Evolutionary conservation across 371 early-diverging fungal genomes (phyloP).

Genomic region (Blakeslea trispora): DNA sequence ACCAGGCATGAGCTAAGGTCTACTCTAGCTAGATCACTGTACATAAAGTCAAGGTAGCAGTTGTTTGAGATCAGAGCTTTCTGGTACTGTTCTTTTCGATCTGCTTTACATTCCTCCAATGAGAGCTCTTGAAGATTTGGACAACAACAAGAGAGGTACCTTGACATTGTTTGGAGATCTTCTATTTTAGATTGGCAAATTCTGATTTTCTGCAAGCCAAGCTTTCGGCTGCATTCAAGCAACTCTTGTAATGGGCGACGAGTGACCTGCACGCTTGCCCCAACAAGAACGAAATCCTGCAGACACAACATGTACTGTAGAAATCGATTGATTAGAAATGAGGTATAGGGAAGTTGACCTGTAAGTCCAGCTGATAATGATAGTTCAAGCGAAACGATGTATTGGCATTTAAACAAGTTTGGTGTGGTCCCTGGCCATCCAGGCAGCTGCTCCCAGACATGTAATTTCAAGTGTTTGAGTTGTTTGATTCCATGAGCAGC

Average conservation of each 20-base stretch:
- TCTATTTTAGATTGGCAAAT: conserved; percentile 14
- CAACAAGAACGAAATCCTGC: conserved; percentile 8
- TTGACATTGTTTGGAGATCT: conserved; percentile 8
- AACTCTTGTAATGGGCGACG: conserved; percentile 6
- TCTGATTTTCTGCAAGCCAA: conserved; percentile 3
- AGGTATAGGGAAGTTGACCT: conserved; percentile 21
- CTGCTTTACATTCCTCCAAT: conserved; percentile 8
- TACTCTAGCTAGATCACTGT: conserved; percentile 1
- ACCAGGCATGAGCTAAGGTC: conserved; percentile 12
- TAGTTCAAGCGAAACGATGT: conserved; percentile 13
- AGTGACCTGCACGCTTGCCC: conserved; percentile 18
- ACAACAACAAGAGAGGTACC: conserved; percentile 17
- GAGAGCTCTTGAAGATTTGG: neutral
- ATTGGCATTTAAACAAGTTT: conserved; percentile 18
- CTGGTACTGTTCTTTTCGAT: neutral
- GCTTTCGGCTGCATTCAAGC: neutral
- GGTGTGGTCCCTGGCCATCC: conserved; percentile 20
- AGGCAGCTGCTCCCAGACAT: conserved; percentile 23
- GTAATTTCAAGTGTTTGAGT: conserved; percentile 6
- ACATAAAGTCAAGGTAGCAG: neutral
- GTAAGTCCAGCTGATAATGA: conserved; percentile 13
- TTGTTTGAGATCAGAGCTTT: neutral
- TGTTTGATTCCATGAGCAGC: conserved; percentile 6
- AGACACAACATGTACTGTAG: conserved; percentile 11
- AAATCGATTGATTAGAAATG: conserved; percentile 21